Percentiles rank a stretch among this genome's conserved stretches.
Evolutionary conservation across 169 alveolate genomes (phyloP).

Genomic region (Ichthyophthirius multifiliis): DNA sequence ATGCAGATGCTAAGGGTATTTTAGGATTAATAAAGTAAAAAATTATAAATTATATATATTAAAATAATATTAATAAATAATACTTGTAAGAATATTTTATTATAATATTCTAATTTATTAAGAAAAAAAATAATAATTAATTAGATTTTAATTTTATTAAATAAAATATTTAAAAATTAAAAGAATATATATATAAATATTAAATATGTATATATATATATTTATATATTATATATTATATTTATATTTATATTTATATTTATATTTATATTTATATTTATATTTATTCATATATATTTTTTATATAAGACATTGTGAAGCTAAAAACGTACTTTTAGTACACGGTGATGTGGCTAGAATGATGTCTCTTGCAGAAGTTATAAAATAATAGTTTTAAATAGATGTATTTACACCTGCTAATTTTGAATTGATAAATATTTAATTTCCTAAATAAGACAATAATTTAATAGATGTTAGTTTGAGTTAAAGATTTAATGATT

Average conservation of each 20-base stretch:
- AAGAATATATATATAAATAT: too few relatives aligned
- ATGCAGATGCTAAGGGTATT: slow-evolving; percentile 98
- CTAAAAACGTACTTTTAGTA: slow-evolving; percentile 92
- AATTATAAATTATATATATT: not conserved
- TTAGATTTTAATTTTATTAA: too few relatives aligned
- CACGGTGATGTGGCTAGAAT: slow-evolving; percentile 98
- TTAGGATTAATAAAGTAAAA: slow-evolving; percentile 73
- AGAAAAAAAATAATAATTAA: too few relatives aligned
- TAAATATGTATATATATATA: too few relatives aligned
- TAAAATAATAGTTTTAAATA: slow-evolving; percentile 1
- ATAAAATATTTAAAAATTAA: slow-evolving; percentile 49
- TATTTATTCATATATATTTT: too few relatives aligned
- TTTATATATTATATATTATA: too few relatives aligned
- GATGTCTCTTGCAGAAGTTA: slow-evolving; percentile 57
- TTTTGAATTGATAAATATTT: not conserved
- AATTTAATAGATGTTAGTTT: not conserved
- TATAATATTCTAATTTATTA: too few relatives aligned
- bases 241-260: too few relatives aligned
- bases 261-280: too few relatives aligned
- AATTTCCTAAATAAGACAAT: not conserved
- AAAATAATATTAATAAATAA: slow-evolving; percentile 1
- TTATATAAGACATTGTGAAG: slow-evolving; percentile 69
- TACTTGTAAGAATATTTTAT: too few relatives aligned
- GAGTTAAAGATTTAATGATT: not conserved
- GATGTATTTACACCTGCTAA: slow-evolving; percentile 7